Evolutionary conservation across 352 stramenopile species (phyloP).

Genomic region (Phytophthora sp.): DNA sequence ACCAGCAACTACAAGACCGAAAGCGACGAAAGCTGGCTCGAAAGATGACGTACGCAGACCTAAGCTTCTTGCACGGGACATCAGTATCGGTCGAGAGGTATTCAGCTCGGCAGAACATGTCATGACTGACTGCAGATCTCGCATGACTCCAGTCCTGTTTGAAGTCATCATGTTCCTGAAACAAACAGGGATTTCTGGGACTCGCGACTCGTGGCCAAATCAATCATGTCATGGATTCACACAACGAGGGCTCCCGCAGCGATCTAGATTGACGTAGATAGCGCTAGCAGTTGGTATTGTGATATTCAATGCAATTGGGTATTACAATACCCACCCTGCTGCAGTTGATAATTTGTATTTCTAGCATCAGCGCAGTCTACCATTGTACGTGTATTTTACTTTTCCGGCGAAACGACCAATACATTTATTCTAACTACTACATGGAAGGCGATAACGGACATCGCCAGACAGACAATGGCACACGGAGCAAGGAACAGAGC

Average conservation of each 20-base stretch:
- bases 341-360: neutral
- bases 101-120: neutral
- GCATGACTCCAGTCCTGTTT: neutral
- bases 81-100: neutral
- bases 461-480: no score
- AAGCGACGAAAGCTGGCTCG: neutral
- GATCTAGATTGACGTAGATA: no score
- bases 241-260: neutral
- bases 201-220: neutral
- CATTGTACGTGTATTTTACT: neutral
- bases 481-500: no score
- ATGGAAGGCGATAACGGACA: no score
- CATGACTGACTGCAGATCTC: neutral
- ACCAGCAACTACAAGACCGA: neutral
- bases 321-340: neutral
- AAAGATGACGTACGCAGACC: neutral
- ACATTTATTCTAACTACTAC: neutral
- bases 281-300: neutral
- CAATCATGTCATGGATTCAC: neutral
- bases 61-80: neutral
- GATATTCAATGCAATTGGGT: neutral
- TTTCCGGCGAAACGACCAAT: slow-evolving; percentile 1
- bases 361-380: neutral
- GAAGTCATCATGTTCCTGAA: neutral
- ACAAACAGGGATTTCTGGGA: neutral